phyloP scores from a whole-genome alignment of 2,329 filamentous ascomycete genomes.

The Hymenoscyphus repandus region DNA sequence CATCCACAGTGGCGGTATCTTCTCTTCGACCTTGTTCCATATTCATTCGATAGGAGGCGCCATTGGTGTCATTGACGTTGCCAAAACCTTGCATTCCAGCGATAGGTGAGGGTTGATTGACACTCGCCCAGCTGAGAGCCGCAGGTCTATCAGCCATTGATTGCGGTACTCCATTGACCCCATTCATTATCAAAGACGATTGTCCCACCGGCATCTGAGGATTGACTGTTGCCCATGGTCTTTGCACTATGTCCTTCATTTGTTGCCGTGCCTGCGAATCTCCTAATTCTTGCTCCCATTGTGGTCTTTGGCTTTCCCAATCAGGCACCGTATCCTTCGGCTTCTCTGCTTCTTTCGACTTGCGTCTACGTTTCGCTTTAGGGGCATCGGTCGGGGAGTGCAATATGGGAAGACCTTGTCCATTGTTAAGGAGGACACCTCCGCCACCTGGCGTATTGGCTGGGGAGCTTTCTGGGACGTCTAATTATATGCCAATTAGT shows the following conservation, averaged over 20 bases:
- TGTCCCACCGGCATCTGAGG: conserved; percentile 1
- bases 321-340: conserved; percentile 17
- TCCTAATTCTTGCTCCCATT: conserved; percentile 26
- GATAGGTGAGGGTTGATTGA: conserved; percentile 16
- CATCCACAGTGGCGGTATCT: conserved; percentile 19
- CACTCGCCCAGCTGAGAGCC: conserved; percentile 23
- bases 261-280: conserved; percentile 21
- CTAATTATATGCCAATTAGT: conserved; percentile 2
- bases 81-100: conserved; percentile 29
- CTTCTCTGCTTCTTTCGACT: conserved; percentile 1
- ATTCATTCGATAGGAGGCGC: conserved; percentile 23
- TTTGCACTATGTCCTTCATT: conserved; percentile 20
- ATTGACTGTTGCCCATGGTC: conserved; percentile 27
- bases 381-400: conserved; percentile 7
- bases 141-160: conserved; percentile 11
- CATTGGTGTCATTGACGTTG: conserved; percentile 32
- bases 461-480: conserved; percentile 15
- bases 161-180: conserved; percentile 7
- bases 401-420: conserved; percentile 1
- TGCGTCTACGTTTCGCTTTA: conserved; percentile 19
- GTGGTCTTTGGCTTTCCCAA: conserved; percentile 26
- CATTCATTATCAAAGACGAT: conserved; percentile 12
- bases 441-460: conserved; percentile 9
- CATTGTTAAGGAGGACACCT: conserved; percentile 8
- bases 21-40: conserved; percentile 21